Evolutionary conservation across 208 protist genomes (phyloP), one percentile per base, ranked within the genome.

Genomic region (Trypanosomatidae sp.): DNA sequence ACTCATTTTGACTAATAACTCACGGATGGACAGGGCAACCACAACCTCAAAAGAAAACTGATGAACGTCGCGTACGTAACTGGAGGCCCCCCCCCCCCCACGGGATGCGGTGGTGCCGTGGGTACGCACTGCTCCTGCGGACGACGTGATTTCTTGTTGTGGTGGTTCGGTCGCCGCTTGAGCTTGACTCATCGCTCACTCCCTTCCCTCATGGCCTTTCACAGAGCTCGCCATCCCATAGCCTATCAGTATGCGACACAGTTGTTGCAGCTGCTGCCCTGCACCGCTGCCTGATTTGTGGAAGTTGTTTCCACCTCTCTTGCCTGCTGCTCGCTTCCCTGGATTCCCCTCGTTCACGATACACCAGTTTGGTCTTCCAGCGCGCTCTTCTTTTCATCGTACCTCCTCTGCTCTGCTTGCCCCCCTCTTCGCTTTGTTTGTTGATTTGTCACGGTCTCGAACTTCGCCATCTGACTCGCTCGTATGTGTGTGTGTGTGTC

Each of bases 341-440:
- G 7, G 2, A 1, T 28, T 9, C 36, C 15, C 17, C 22, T 13
- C 3, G 30, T 28, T n/a, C 2, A 9, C 60, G 22, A 10, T 28
- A 44, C 60, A 1, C 33, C 13, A 10, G 12, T 30, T 5, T n/a
- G 19, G 1, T 5, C 36, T 28, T 28, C 17, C 19, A n/a, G 12
- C 1, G 0, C 39, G 39, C 9, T 19, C 19, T 39, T 19, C 28
- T 30, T 22, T 36, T 49, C 44, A 12, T 43, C 3, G 55, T 1
- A 28, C 36, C 6, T 22, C 59, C 0, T n/a, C 47, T 60, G 25
- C 44, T 52, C 33, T 19, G 9, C 47, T 9, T 36, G 43, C n/a
- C 9, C 17, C 3, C 3, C 36, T 56, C 22, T 69, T 60, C 67
- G 33, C 25, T 44, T 50, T n/a, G 68, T 72, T 60, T 47, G n/a